Percentiles rank a stretch among this genome's conserved stretches.
These are phyloP conservation scores for Angophora floribunda DNA, from an alignment of 345 rosid species.

Conservation along the genomic window DNA sequence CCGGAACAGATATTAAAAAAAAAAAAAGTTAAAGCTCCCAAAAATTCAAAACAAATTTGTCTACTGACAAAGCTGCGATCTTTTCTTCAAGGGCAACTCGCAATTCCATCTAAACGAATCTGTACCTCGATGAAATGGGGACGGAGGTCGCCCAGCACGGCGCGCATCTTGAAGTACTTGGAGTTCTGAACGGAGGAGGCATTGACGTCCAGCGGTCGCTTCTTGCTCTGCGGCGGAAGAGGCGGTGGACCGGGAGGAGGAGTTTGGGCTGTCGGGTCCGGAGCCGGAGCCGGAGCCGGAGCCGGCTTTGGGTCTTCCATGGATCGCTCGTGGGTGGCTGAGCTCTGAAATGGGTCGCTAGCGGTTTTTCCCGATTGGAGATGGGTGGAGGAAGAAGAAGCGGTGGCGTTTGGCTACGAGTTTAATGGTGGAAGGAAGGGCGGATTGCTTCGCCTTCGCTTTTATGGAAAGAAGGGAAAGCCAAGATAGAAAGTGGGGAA, in stretches of 20 bases:
- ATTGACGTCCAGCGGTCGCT: constrained; percentile 39
- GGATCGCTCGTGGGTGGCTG: background rate
- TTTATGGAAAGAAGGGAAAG: background rate
- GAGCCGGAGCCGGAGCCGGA: background rate
- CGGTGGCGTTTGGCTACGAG: too few relatives aligned
- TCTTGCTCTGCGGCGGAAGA: constrained; percentile 25
- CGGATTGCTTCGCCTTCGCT: background rate
- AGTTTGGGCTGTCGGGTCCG: background rate
- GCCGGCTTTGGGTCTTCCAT: background rate
- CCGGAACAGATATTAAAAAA: background rate
- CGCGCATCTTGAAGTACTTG: constrained; percentile 33
- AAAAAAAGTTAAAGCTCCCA: background rate
- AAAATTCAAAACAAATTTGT: background rate
- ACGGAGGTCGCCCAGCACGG: constrained; percentile 22
- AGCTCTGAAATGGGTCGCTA: background rate
- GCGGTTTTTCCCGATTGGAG: too few relatives aligned
- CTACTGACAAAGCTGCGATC: background rate
- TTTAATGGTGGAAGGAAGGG: too few relatives aligned
- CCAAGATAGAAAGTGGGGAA: background rate
- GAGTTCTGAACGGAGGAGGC: constrained; percentile 28
- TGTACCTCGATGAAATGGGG: constrained; percentile 28
- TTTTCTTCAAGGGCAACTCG: background rate
- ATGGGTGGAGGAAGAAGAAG: background rate
- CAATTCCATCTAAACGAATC: background rate
- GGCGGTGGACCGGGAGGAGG: constrained; percentile 5